phyloP scores from a whole-genome alignment of 1,139 yeast genomes.

The Geotrichum bryndzae region DNA sequence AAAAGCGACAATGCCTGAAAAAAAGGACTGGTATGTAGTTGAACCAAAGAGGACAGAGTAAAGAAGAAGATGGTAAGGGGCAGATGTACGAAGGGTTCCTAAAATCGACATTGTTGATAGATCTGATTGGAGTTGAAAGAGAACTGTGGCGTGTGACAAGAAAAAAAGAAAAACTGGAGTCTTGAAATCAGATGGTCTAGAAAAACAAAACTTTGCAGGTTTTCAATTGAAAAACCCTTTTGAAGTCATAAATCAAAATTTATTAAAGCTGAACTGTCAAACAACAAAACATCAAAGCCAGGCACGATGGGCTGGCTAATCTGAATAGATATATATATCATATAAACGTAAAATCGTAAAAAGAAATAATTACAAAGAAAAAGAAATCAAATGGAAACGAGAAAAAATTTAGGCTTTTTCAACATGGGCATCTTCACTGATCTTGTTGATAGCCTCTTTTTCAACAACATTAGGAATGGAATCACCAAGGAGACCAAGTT shows the following conservation, averaged over 20 bases:
- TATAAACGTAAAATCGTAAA: neutral
- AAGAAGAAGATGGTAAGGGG: conserved; percentile 36
- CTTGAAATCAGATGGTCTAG: neutral
- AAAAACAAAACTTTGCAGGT: neutral
- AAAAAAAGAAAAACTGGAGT: neutral
- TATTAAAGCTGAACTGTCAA: neutral
- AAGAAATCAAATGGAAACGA: neutral
- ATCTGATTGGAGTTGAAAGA: neutral
- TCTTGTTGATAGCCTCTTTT: neutral
- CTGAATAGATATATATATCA: neutral
- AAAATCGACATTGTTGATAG: conserved; percentile 17
- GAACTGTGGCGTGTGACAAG: neutral
- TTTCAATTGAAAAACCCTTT: neutral
- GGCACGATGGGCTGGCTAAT: neutral
- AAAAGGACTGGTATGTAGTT: conserved; percentile 75
- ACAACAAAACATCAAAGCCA: neutral
- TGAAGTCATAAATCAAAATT: neutral
- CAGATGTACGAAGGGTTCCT: conserved; percentile 27
- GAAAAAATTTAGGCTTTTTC: neutral
- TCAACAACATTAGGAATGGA: conserved; percentile 15
- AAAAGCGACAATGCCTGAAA: conserved; percentile 80
- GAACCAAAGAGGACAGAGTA: conserved; percentile 59
- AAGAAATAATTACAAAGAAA: neutral
- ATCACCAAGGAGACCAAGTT: conserved; percentile 20
- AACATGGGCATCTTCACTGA: neutral